Conservation (phyloP, 306 rosid species). For the Delonix regia region DNA sequence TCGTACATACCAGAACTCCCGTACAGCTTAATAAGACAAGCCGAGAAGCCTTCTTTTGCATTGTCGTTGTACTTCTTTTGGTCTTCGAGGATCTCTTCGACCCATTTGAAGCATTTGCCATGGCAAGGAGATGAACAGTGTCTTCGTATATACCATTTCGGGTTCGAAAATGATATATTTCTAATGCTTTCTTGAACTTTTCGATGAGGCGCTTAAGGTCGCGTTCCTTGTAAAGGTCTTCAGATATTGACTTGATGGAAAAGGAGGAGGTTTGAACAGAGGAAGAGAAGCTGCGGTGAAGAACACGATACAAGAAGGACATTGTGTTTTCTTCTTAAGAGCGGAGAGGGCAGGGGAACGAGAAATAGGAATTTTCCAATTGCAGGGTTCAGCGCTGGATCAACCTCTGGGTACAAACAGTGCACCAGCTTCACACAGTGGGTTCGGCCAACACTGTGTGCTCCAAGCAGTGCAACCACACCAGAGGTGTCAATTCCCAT, state of each 20-base stretch:
- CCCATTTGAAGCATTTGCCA: slow-evolving; percentile 62
- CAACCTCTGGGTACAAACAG: too few species aligned
- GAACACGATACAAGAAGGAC: slow-evolving; percentile 42
- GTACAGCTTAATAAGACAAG: slow-evolving; percentile 49
- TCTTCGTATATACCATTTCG: too few species aligned
- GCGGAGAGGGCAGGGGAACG: not conserved
- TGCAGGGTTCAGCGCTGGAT: too few species aligned
- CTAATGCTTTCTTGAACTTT: slow-evolving; percentile 71
- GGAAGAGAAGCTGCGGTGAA: slow-evolving; percentile 57
- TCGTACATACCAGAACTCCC: slow-evolving; percentile 61
- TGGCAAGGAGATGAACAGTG: slow-evolving; percentile 70
- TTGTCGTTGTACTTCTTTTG: slow-evolving; percentile 58
- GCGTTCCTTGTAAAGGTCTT: slow-evolving; percentile 53
- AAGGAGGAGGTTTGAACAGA: too few species aligned
- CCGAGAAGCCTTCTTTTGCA: slow-evolving; percentile 65
- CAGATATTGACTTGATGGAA: too few species aligned
- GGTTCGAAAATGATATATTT: too few species aligned
- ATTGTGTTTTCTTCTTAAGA: not conserved
- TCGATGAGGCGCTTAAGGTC: slow-evolving; percentile 55
- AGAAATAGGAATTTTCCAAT: not conserved
- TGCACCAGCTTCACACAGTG: too few species aligned
- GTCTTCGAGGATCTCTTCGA: slow-evolving; percentile 67
- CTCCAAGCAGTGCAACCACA: too few species aligned
- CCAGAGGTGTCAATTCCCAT: too few species aligned
- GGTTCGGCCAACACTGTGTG: too few species aligned